A percentile compares a stretch with the other conserved stretches of the same genome.
phyloP scores from a whole-genome alignment of 176 grass and related monocot species.

The Hordeum marinum region DNA sequence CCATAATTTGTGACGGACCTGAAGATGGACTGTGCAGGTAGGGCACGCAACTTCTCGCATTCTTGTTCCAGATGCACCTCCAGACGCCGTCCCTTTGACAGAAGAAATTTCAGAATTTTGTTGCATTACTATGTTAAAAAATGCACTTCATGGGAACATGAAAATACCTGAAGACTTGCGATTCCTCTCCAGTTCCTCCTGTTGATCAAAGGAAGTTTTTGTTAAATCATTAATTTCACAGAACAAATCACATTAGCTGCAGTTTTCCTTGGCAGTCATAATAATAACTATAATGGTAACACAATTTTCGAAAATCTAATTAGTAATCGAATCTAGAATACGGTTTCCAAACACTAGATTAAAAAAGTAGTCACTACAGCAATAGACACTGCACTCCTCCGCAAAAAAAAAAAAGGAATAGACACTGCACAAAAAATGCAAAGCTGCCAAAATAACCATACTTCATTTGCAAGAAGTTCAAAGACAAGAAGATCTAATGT shows the following conservation, averaged over 20 bases:
- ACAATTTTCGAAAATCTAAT: not conserved
- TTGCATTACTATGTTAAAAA: not conserved
- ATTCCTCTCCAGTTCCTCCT: slow-evolving; percentile 98
- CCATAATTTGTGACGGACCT: slow-evolving; percentile 40
- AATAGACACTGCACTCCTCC: not conserved
- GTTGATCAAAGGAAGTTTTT: slow-evolving; percentile 30
- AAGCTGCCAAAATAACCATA: not conserved
- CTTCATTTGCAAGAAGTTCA: not conserved
- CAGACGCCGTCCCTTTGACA: slow-evolving; percentile 44
- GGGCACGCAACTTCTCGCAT: slow-evolving; percentile 96
- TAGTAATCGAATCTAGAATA: not conserved
- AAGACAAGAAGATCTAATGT: not conserved
- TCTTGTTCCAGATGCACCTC: slow-evolving; percentile 41
- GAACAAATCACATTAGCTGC: not conserved
- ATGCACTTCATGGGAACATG: not conserved
- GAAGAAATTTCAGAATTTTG: slow-evolving; percentile 8
- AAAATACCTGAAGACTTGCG: slow-evolving; percentile 72
- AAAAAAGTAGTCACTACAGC: not conserved
- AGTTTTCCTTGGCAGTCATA: not conserved
- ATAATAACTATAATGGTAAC: slow-evolving; percentile 17
- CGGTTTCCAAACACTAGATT: not conserved
- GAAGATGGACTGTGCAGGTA: slow-evolving; percentile 98
- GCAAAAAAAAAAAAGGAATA: no score
- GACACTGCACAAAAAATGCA: not conserved
- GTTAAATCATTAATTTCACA: slow-evolving; percentile 14